Percentiles rank a stretch among this genome's conserved stretches.
Conservation (phyloP, 768 basidiomycete species). For the Cystobasidium tubakii region DNA sequence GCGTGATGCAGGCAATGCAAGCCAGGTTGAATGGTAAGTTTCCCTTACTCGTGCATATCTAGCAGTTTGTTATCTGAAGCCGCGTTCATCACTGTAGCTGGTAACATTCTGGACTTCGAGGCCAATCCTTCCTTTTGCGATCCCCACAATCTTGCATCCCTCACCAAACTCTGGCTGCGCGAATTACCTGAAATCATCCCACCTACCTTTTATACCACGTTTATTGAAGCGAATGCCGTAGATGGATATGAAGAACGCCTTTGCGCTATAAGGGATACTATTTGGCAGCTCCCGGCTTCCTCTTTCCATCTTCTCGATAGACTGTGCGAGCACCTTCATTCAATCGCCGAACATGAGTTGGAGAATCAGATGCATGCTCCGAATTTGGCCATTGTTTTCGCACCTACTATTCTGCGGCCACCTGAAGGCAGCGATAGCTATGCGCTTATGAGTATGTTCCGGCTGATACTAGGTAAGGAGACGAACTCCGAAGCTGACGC, state of each 20-base stretch:
- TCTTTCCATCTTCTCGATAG: conserved; percentile 41
- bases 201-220: conserved; percentile 33
- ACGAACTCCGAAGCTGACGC: too few species aligned
- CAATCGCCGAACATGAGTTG: conserved; percentile 36
- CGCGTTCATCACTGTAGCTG: too few species aligned
- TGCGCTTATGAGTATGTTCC: neutral
- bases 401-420: conserved; percentile 40
- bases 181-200: conserved; percentile 43
- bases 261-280: conserved; percentile 39
- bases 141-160: conserved; percentile 42
- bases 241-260: conserved; percentile 41
- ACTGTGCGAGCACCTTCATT: conserved; percentile 41
- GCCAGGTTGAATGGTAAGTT: conserved; percentile 32
- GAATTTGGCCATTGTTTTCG: conserved; percentile 41
- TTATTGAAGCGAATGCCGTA: conserved; percentile 41
- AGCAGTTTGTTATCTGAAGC: too few species aligned
- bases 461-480: too few species aligned
- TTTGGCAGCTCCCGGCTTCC: conserved; percentile 41
- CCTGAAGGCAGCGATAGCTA: conserved; percentile 7
- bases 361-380: conserved; percentile 42
- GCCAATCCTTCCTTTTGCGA: conserved; percentile 23
- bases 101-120: neutral
- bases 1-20: conserved; percentile 31
- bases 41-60: too few species aligned
- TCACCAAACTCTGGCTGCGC: conserved; percentile 43